phyloP scores from a whole-genome alignment of 345 rosid species.

The Brassica carinata region DNA sequence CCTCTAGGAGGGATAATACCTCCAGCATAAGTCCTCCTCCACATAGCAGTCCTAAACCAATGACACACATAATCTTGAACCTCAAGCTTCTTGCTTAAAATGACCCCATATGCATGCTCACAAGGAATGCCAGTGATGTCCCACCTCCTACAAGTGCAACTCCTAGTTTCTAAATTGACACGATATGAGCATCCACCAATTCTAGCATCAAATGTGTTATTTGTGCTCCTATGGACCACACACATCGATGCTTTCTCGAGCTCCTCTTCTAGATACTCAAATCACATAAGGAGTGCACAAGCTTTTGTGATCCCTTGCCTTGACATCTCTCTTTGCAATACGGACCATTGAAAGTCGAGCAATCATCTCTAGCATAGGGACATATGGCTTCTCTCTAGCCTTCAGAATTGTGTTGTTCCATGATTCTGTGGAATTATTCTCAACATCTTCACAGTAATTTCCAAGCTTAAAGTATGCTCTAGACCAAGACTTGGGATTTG shows the following conservation, averaged over 20 bases:
- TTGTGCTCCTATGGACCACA: neutral
- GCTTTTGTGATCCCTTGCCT: neutral
- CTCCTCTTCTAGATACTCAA: neutral
- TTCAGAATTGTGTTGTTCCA: neutral
- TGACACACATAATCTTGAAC: neutral
- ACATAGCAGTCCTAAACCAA: neutral
- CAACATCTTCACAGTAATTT: neutral
- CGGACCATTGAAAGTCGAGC: neutral
- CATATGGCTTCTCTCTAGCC: neutral
- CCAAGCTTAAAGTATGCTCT: neutral
- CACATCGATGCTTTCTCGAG: neutral
- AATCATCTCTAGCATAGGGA: neutral
- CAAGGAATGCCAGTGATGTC: neutral
- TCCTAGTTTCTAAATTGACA: neutral
- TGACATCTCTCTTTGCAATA: neutral
- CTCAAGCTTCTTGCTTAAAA: neutral
- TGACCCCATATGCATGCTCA: neutral
- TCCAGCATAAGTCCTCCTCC: neutral
- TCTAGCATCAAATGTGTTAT: neutral
- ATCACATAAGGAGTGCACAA: neutral
- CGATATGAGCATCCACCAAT: neutral
- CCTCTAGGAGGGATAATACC: neutral
- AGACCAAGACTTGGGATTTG: neutral
- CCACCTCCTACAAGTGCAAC: neutral
- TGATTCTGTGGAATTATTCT: neutral